Base-by-base conservation (phyloP, 2,329 filamentous ascomycete genomes). In the Aspergillus tanneri region DNA sequence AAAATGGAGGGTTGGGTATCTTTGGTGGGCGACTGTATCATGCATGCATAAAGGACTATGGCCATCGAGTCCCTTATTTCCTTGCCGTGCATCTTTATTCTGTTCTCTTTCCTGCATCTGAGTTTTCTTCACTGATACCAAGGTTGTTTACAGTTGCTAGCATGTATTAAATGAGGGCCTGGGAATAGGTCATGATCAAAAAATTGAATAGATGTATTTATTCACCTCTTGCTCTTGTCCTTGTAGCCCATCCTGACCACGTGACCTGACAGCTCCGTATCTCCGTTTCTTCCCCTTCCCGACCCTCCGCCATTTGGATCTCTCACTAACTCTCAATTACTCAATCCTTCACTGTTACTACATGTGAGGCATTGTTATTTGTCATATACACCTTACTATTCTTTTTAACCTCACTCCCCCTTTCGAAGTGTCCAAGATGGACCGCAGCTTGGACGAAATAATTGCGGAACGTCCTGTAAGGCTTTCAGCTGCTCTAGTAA, bases 401-500 rank as follows among this genome's bases (percentile, higher is more conserved):
- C 18, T 25, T 27, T 40, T n/a, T 32, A 25, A 24, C 47, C 14
- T 32, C 14, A 36, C 12, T 2, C 14, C 22, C 19, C 32, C 25
- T 36, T 16, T 35, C 32, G 11, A 28, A 38, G 27, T 43, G 52
- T 47, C 47, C 53, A 70, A 54, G 25, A 85, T 85, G 82, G 82
- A 85, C 71, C 78, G 81, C 63, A 80, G 78, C 60, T 72, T 85
- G 49, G 82, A 85, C 68, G 82, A 85, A 59, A 82, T 84, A 61
- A 83, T 84, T 54, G 74, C 75, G 54, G 81, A 83, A 61, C 78
- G 79, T 56, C 78, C 81, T 62, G 81, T 83, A 75, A 61, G 62
- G 37, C 42, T 14, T n/a, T 3, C n/a, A 22, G 34, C 24, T 32
- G 11, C n/a, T 27, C 34, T 12, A 32, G 27, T 16, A 32, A 34